Conservation (phyloP, 2,329 filamentous ascomycete species). For the Cladosporium halotolerans region DNA sequence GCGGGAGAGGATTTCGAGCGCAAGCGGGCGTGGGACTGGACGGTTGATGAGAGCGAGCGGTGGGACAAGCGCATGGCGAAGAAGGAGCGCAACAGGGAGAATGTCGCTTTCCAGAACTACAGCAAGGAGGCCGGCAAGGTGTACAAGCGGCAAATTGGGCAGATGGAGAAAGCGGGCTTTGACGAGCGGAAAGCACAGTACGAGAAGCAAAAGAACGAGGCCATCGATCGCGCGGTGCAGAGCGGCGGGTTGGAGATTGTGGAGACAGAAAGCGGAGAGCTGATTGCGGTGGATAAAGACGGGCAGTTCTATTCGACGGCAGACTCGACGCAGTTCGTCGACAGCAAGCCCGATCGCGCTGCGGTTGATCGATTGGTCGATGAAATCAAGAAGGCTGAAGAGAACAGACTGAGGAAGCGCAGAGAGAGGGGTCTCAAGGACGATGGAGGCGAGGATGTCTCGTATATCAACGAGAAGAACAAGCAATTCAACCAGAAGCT, state of each 20-base stretch:
- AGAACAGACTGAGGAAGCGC: constrained; percentile 76
- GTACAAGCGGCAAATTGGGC: constrained; percentile 85
- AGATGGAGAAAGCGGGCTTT: constrained; percentile 49
- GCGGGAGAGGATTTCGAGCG: constrained; percentile 89
- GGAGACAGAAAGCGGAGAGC: constrained; percentile 88
- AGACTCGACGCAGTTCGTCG: constrained; percentile 70
- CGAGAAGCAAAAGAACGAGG: constrained; percentile 75
- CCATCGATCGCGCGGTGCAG: constrained; percentile 76
- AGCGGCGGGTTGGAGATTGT: constrained; percentile 85
- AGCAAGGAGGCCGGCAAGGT: constrained; percentile 80
- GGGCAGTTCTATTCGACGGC: constrained; percentile 87
- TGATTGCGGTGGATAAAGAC: constrained; percentile 87
- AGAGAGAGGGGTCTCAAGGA: constrained; percentile 66
- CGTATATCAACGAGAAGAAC: constrained; percentile 99
- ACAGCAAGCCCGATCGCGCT: constrained; percentile 81
- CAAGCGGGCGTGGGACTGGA: constrained; percentile 98
- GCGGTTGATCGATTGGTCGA: constrained; percentile 81
- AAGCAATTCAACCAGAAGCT: constrained; percentile 99
- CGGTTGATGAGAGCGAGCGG: constrained; percentile 82
- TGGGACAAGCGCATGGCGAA: constrained; percentile 91
- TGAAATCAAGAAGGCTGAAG: constrained; percentile 83
- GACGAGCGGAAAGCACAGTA: constrained; percentile 62
- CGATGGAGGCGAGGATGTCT: constrained; percentile 82
- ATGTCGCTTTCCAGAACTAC: constrained; percentile 87
- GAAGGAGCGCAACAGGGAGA: constrained; percentile 72